Evolutionary conservation across 257 asterid genomes (phyloP), one percentile per base, ranked within the genome.

Genomic region (Buddleja alternifolia): DNA sequence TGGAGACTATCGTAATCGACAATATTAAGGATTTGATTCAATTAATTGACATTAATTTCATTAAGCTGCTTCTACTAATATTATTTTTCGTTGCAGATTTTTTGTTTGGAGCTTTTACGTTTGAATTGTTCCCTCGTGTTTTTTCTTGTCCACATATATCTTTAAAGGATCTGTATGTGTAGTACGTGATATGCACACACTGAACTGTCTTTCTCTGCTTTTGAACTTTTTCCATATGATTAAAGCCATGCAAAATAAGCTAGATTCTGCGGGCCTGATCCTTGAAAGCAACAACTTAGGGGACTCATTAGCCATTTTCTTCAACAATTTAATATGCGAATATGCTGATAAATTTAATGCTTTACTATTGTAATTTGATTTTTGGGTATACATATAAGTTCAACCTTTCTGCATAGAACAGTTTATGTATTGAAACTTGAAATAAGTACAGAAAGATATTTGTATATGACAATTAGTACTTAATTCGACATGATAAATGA

Each of bases 61-160:
- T 42, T 23, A n/a, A 4, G 15, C 54, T 42, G 41, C n/a, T 40
- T 17, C 15, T 8, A 21, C n/a, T 41, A 61, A 2, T 24, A 8
- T 21, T 61, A 12, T 15, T 61, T 4, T 61, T 41, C n/a, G n/a
- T n/a, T n/a, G 40, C 16, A 41, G 14, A 7, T 8, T 12, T n/a
- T 11, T 6, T 42, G 12, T 9, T n/a, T 40, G 11, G 11, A 40
- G 6, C 3, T 36, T 16, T 12, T 50, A 10, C 14, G 14, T 53
- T 23, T 21, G 32, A 9, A 39, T 24, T 44, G 39, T 52, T 66
- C 21, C 25, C 20, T 53, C 23, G 23, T 39, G 36, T 51, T 34
- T 21, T 5, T 46, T 29, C 19, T 29, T 54, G 21, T 21, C 42
- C 45, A 47, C 29, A 24, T 41, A 56, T 46, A 65, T 65, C 67